A percentile compares a stretch with the other conserved stretches of the same genome.
Conservation (phyloP, 352 stramenopile species). For the Halophytophthora polymorphica region DNA sequence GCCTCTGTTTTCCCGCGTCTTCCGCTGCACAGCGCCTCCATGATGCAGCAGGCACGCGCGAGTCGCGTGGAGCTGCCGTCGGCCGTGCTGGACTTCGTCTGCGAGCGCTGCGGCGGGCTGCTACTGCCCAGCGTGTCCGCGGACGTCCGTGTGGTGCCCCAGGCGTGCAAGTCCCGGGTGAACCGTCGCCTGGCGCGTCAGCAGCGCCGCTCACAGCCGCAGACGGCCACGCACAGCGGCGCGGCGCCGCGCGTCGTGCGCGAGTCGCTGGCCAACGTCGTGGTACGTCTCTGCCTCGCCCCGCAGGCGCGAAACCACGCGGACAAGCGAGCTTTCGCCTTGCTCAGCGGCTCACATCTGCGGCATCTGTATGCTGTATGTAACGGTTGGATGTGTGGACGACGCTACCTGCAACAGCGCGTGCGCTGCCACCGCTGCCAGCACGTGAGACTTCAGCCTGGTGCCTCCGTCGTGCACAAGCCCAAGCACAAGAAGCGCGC, state of each 20-base stretch:
- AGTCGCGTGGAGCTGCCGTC: constrained; percentile 36
- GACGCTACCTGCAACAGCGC: constrained; percentile 26
- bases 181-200: constrained; percentile 54
- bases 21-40: constrained; percentile 28
- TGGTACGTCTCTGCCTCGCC: constrained; percentile 21
- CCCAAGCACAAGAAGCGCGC: constrained; percentile 46
- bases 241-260: constrained; percentile 15
- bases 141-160: constrained; percentile 44
- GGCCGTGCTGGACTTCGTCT: constrained; percentile 62
- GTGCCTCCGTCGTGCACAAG: constrained; percentile 49
- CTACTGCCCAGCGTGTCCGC: constrained; percentile 60
- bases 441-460: constrained; percentile 41
- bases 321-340: neutral
- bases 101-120: constrained; percentile 55
- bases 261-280: constrained; percentile 31
- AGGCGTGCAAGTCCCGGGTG: constrained; percentile 27
- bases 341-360: neutral
- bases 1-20: neutral
- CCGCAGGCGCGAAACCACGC: neutral
- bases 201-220: constrained; percentile 27
- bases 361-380: constrained; percentile 3
- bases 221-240: constrained; percentile 6
- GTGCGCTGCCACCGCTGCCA: constrained; percentile 55
- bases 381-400: constrained; percentile 3
- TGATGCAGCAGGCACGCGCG: constrained; percentile 47